Percentiles rank a stretch among this genome's conserved stretches.
Conservation (phyloP, 2,329 filamentous ascomycete species). For the Trichoderma guizhouense region DNA sequence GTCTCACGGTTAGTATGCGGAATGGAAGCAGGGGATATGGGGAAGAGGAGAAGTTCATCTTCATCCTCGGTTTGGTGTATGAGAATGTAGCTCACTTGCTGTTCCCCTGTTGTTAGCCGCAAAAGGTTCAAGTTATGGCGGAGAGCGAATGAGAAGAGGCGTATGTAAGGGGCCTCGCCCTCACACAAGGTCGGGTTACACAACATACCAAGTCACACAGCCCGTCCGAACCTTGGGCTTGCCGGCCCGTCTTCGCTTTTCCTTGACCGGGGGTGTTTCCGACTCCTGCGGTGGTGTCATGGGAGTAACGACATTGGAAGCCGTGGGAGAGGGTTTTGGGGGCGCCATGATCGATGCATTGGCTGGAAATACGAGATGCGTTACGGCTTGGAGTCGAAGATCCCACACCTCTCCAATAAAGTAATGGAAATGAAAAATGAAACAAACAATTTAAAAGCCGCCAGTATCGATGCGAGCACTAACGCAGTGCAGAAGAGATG, state of each 20-base stretch:
- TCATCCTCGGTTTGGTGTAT: neutral
- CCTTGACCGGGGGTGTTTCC: neutral
- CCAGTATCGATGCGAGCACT: neutral
- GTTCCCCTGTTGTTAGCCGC: slow-evolving; percentile 13
- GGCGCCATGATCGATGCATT: slow-evolving; percentile 15
- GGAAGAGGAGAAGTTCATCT: neutral
- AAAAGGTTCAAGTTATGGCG: neutral
- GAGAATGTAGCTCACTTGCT: slow-evolving; percentile 8
- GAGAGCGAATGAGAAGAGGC: neutral
- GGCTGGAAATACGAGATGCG: neutral
- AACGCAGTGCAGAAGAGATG: neutral
- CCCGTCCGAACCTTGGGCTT: slow-evolving; percentile 40
- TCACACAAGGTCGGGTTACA: neutral
- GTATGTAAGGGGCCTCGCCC: neutral
- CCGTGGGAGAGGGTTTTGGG: neutral
- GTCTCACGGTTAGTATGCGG: neutral
- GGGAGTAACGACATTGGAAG: slow-evolving; percentile 1
- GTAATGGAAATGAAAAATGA: neutral
- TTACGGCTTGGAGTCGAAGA: neutral
- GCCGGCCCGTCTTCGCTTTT: slow-evolving; percentile 32
- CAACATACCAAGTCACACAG: slow-evolving; percentile 39
- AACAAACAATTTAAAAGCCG: neutral
- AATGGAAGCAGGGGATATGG: neutral
- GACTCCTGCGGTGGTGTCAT: slow-evolving; percentile 15
- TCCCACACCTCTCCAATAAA: neutral